Conservation (phyloP, 1,284 basidiomycete species). For the Vanrija humicola region DNA sequence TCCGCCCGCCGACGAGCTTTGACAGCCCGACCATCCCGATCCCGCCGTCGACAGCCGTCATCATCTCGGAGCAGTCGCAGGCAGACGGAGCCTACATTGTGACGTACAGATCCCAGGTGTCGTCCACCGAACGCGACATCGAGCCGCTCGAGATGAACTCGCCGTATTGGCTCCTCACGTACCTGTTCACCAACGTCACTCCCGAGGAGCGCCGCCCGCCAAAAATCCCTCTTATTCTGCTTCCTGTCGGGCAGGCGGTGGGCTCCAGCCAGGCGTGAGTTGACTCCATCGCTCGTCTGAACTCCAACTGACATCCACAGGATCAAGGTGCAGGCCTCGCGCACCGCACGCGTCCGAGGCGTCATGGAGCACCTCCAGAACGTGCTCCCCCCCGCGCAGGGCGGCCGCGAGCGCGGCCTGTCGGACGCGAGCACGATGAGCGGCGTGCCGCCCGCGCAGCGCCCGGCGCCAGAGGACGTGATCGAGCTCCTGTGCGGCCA, state of each 20-base stretch:
- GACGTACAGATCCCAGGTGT: slow-evolving; percentile 69
- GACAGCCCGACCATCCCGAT: slow-evolving; percentile 71
- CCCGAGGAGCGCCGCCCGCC: slow-evolving; percentile 57
- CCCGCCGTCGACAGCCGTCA: slow-evolving; percentile 62
- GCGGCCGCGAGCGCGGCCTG: slow-evolving; percentile 4
- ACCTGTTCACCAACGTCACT: slow-evolving; percentile 57
- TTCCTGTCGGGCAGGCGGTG: slow-evolving; percentile 57
- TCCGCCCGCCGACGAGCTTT: slow-evolving; percentile 64
- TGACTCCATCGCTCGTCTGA: no score
- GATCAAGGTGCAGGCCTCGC: slow-evolving; percentile 20
- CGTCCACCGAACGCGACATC: slow-evolving; percentile 62
- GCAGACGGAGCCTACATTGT: slow-evolving; percentile 68
- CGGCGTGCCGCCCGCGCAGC: slow-evolving; percentile 3
- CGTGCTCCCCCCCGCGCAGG: slow-evolving; percentile 4
- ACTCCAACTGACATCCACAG: slow-evolving; percentile 28
- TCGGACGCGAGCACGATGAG: slow-evolving; percentile 11
- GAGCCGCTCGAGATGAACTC: slow-evolving; percentile 68
- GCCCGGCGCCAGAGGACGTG: slow-evolving; percentile 60
- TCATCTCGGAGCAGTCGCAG: slow-evolving; percentile 77
- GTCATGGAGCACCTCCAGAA: slow-evolving; percentile 14
- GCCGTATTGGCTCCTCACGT: slow-evolving; percentile 87
- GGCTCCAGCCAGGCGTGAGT: slow-evolving; percentile 2
- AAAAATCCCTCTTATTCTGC: slow-evolving; percentile 82
- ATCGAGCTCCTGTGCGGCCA: slow-evolving; percentile 89
- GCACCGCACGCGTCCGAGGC: slow-evolving; percentile 18